phyloP scores from a whole-genome alignment of 1,284 basidiomycete genomes.

The Ustilago esculenta region DNA sequence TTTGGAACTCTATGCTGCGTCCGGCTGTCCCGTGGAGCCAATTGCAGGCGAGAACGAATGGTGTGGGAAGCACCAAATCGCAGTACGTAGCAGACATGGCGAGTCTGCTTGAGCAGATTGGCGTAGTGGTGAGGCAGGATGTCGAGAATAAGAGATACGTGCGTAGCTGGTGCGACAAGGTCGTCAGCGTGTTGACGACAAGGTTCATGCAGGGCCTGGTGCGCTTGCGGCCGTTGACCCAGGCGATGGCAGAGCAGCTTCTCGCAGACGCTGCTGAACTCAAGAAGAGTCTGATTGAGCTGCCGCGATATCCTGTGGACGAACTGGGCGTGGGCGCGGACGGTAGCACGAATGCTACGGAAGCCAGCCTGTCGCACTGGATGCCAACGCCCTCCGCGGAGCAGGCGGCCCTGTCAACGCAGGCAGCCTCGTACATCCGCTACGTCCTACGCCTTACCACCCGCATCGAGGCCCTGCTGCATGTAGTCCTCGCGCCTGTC shows the following conservation, averaged over 20 bases:
- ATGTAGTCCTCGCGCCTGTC: conserved; percentile 46
- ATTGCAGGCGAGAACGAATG: conserved; percentile 20
- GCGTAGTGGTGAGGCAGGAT: conserved; percentile 61
- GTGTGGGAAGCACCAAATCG: conserved; percentile 24
- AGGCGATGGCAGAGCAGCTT: conserved; percentile 53
- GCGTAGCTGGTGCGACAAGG: conserved; percentile 64
- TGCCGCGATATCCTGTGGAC: conserved; percentile 56
- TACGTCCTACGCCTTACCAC: conserved; percentile 48
- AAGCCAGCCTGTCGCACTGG: conserved; percentile 36
- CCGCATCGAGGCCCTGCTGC: conserved; percentile 52
- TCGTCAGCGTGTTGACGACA: conserved; percentile 45
- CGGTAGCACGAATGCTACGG: conserved; percentile 13
- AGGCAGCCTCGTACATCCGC: conserved; percentile 49
- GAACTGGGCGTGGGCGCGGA: conserved; percentile 23
- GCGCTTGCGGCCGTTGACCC: conserved; percentile 53
- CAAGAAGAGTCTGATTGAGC: conserved; percentile 47
- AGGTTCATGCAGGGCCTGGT: conserved; percentile 54
- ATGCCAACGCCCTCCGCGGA: conserved; percentile 28
- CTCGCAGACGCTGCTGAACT: conserved; percentile 50
- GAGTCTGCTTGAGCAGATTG: conserved; percentile 57
- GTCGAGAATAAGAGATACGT: conserved; percentile 64
- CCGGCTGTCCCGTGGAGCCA: conserved; percentile 55
- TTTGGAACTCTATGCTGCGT: conserved; percentile 61
- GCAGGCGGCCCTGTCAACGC: conserved; percentile 33
- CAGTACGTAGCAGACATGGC: conserved; percentile 61